Base-by-base conservation (phyloP, 1,284 basidiomycete species). In the Malassezia pachydermatis region DNA sequence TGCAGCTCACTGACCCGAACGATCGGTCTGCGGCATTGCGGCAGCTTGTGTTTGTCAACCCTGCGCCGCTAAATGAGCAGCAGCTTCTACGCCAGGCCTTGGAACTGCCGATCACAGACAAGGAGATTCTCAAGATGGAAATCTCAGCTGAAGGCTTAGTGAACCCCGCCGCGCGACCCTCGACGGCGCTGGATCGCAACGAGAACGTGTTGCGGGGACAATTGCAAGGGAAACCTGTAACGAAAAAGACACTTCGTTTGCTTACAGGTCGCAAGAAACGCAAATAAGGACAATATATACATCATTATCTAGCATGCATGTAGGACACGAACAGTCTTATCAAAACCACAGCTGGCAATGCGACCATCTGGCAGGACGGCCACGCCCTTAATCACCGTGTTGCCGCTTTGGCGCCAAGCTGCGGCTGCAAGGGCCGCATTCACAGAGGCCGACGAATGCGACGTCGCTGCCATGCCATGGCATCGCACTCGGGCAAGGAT, bases 21-120 rank as follows among this genome's bases (percentile, higher is more conserved):
- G 9, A 19, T 19, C 75, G 25, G 75, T 78, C 59, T 75, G 78
- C 34, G 68, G 76, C n/a, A 73, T 78, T 28, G 73, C 84, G 29
- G 68, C 74, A 22, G 76, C 54, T 77, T 83, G 29, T 73, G 70
- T 27, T 79, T 72, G 28, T 83, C 79, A 2, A 78, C 54, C 50
- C 54, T 22, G 48, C 49, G 23, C 47, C 56, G 48, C 28, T 72
- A 56, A 60, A 67, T 25, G 63, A 65, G 14, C 69, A 73, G 20
- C 76, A 78, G 1, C 78, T 88, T 56, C 72, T 88, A 4, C n/a
- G 20, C 14, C n/a, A 14, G 7, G 39, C 45, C 2, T 23, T 28
- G 1, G 34, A 45, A 20, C 19, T 45, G 16, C 50, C 25, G n/a
- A 16, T 51, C 14, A 36, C 38, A 2, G 43, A 52, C 39, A 47